Base-by-base conservation (phyloP, 768 basidiomycete genomes). In the Kondoa subrosea region DNA sequence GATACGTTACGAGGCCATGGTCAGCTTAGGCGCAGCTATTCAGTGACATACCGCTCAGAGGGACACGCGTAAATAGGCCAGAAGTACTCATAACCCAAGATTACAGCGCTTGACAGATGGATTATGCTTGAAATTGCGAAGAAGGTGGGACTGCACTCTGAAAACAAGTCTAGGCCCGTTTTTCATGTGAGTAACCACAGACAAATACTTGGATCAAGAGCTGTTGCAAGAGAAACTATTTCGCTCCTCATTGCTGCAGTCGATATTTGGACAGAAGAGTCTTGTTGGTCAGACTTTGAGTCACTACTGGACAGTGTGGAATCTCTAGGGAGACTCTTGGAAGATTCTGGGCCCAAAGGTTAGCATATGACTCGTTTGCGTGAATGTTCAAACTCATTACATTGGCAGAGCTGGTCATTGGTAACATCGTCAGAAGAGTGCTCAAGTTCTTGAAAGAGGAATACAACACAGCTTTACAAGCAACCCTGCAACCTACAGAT, bases 261-360 rank as follows among this genome's bases (percentile, higher is more conserved):
- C 17, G 84, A 63, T 27, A 91, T 1, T 86, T 85, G 73, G 88
- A 89, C 4, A 50, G 40, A 50, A 84, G 84, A 61, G 95, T 95
- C 73, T 84, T 83, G 27, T 89, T 87, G 72, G 58, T 3, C 27
- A 21, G 27, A 27, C n/a, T 86, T 96, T 73, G 87, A 89, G 57
- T 88, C 92, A 71, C 81, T 97, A 1, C 82, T 91, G 2, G 81
- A 81, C 60, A 83, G 88, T 67, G 86, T 99, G 70, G 85, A 87
- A 66, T 79, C 79, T 61, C 87, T 90, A 12, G 95, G 93, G 2
- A 81, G 84, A 71, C 83, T 83, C 71, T 77, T 99, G 56, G 85
- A 88, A 4, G 88, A 90, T 25, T 91, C 93, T 8, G 91, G 96
- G 75, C 91, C 92, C 15, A 95, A 93, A 84, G 93, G 93, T 91